Evolutionary conservation across 2,329 filamentous ascomycete genomes (phyloP).

Genomic region (Trichoderma pleuroti): DNA sequence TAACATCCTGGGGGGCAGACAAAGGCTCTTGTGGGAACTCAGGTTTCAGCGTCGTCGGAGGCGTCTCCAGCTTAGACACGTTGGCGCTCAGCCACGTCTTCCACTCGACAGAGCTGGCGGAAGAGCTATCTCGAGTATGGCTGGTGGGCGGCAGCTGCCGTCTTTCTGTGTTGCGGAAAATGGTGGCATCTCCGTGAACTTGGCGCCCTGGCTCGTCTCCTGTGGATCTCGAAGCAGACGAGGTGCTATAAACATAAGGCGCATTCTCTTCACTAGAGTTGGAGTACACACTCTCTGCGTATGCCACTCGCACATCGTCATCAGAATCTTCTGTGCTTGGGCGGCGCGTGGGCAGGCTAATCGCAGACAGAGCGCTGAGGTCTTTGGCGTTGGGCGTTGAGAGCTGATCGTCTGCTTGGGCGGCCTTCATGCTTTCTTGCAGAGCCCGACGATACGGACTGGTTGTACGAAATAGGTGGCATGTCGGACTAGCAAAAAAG

Average conservation of each 20-base stretch:
- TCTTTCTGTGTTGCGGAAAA: neutral
- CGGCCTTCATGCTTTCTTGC: conserved; percentile 43
- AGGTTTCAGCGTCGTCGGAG: conserved; percentile 20
- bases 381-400: conserved; percentile 35
- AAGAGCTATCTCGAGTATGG: conserved; percentile 36
- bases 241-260: neutral
- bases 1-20: conserved; percentile 22
- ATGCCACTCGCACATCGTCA: conserved; percentile 34
- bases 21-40: conserved; percentile 10
- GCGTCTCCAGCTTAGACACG: conserved; percentile 44
- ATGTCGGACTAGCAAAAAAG: conserved; percentile 50
- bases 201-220: too few species aligned
- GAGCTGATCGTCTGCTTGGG: conserved; percentile 27
- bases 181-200: conserved; percentile 19
- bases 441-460: conserved; percentile 56
- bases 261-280: conserved; percentile 26
- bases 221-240: neutral
- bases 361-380: conserved; percentile 39
- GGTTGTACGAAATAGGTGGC: conserved; percentile 50
- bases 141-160: conserved; percentile 24
- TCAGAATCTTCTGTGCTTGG: conserved; percentile 40
- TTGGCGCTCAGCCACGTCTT: conserved; percentile 53
- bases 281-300: conserved; percentile 52
- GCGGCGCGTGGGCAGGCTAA: conserved; percentile 40
- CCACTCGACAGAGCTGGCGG: conserved; percentile 51